A percentile compares a stretch with the other conserved stretches of the same genome.
Evolutionary conservation across 2,329 filamentous ascomycete species (phyloP).

Genomic region (Coleophoma crateriformis): DNA sequence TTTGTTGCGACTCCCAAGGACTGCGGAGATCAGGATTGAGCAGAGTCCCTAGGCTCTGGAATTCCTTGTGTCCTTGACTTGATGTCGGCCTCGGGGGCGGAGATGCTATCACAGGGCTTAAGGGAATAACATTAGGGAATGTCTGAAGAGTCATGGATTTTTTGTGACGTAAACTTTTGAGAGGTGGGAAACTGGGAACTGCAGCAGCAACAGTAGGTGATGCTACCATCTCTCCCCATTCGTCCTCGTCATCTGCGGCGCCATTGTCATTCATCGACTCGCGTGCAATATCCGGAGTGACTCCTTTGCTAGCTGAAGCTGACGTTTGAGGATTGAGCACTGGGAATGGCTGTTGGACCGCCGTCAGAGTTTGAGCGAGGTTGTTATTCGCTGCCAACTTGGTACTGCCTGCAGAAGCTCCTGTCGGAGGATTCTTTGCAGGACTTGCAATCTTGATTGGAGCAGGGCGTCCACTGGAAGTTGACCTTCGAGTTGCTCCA

Average conservation of each 20-base stretch:
- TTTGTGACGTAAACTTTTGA: slow-evolving; percentile 10
- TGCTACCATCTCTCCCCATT: slow-evolving; percentile 32
- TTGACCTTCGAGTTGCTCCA: no score
- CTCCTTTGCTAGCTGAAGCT: no score
- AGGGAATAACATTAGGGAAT: neutral
- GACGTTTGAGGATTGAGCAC: neutral
- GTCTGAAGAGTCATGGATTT: slow-evolving; percentile 15
- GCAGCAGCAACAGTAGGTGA: slow-evolving; percentile 20
- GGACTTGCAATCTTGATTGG: neutral
- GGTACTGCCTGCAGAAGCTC: no score
- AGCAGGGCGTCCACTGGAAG: neutral
- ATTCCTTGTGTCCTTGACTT: neutral
- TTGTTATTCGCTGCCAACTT: no score
- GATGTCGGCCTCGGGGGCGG: neutral
- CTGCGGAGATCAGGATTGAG: no score
- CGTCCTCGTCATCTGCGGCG: slow-evolving; percentile 22
- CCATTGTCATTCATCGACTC: neutral
- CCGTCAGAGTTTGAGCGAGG: no score
- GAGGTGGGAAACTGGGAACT: slow-evolving; percentile 6
- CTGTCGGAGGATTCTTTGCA: no score
- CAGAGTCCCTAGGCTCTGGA: no score
- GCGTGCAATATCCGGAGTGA: no score
- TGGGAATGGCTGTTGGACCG: no score
- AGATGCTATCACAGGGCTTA: neutral
- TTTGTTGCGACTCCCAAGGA: no score